A percentile compares a stretch with the other conserved stretches of the same genome.
Evolutionary conservation across 495 filamentous ascomycete species (phyloP).

Genomic region (Aspergillus ellipticus): DNA sequence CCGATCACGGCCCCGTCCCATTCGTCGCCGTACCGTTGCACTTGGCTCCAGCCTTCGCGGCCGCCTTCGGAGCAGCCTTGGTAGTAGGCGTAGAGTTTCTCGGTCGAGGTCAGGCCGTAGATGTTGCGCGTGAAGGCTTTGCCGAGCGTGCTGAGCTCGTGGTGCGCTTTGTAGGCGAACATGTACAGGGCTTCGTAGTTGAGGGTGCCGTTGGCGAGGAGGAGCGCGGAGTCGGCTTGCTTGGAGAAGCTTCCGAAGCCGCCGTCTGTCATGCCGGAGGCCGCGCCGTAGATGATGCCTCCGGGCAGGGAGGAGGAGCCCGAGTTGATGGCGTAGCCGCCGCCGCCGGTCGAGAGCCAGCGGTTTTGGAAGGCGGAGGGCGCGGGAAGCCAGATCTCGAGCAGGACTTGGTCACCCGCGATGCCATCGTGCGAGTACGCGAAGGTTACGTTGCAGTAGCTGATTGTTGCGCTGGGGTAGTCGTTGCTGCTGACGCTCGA

Average conservation of each 20-base stretch:
- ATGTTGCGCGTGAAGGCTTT: constrained; percentile 35
- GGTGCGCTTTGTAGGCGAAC: constrained; percentile 41
- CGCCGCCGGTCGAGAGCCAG: constrained; percentile 43
- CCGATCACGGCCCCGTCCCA: constrained; percentile 46
- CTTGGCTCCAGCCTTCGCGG: constrained; percentile 46
- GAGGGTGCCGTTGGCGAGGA: constrained; percentile 39
- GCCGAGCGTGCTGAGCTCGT: constrained; percentile 31
- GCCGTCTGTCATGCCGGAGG: constrained; percentile 42
- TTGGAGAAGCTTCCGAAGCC: constrained; percentile 45
- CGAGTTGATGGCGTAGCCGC: constrained; percentile 43
- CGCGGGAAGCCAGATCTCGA: constrained; percentile 39
- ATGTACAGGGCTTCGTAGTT: constrained; percentile 42
- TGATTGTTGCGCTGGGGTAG: constrained; percentile 16
- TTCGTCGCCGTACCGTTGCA: constrained; percentile 44
- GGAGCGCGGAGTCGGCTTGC: constrained; percentile 28
- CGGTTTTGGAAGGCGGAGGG: constrained; percentile 39
- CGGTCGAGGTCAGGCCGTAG: constrained; percentile 20
- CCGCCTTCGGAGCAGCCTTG: constrained; percentile 53
- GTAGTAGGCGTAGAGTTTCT: constrained; percentile 50
- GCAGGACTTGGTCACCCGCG: constrained; percentile 27
- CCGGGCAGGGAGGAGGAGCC: constrained; percentile 30
- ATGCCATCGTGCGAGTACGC: constrained; percentile 39
- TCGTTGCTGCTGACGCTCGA: constrained; percentile 24
- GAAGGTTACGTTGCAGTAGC: constrained; percentile 47
- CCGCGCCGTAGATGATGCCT: constrained; percentile 44